Evolutionary conservation across 176 grass and related monocot genomes (phyloP), one percentile per base, ranked within the genome.

Genomic region (Triticum dicoccoides): DNA sequence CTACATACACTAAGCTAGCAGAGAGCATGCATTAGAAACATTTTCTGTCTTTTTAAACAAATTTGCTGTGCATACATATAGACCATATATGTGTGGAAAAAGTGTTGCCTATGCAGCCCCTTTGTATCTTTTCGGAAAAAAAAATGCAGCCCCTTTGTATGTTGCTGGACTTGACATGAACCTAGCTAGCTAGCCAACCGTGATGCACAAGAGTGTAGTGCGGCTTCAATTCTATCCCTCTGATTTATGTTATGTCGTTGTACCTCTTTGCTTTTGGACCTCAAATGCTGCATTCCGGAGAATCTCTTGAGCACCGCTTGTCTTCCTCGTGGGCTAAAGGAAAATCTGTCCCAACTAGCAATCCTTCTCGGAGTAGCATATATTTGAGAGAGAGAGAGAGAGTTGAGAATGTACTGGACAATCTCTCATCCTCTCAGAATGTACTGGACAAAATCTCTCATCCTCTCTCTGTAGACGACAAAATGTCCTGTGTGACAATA

Each of bases 341-440:
- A 85, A 85, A 69, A 85, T 85, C 74, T 85, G 12, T 39, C 73
- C 32, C 83, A 39, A 58, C 42, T 84, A 44, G 42, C 35, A 37
- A 37, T 37, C 35, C 35, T 37, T 37, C 35, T 37, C 35, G 35
- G 35, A 37, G 35, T 37, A 37, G 5, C 35, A 37, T 37, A 37
- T 37, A 37, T 37, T 37, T 37, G 2, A 32, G 30, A 32, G 18
- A 6, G 47, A 27, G 66, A 42, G 67, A 32, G 54, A 65, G 62
- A 29, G 30, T 32, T 32, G 30, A 30, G 29, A 51, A 20, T 73
- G 82, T 76, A 27, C 54, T 33, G 15, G 23, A 67, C 44, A 59
- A 15, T 80, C 10, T 27, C 25, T 71, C 32, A 47, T 34, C 52
- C 34, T 32, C 39, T 70, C 56, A n/a, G n/a, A n/a, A n/a, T 73